These are phyloP conservation scores for Podospora australis DNA, from an alignment of 495 filamentous ascomycete species.

Conservation along the genomic window DNA sequence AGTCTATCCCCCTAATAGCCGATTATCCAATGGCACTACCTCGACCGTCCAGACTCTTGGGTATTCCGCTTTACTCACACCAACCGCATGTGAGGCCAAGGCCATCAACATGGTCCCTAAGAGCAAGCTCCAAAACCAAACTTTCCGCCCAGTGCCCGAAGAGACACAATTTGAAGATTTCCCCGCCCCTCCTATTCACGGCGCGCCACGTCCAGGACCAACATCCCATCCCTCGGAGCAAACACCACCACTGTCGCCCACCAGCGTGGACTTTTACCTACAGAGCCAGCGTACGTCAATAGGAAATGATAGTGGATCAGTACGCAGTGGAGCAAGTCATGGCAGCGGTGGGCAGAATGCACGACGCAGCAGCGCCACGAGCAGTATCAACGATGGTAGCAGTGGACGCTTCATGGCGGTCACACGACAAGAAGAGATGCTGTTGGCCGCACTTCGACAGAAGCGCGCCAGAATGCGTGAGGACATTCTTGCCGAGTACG, in stretches of 20 bases:
- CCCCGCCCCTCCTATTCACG: constrained; percentile 17
- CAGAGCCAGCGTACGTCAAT: constrained; percentile 20
- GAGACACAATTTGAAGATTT: constrained; percentile 29
- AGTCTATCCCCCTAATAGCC: constrained; percentile 1
- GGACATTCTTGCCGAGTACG: constrained; percentile 56
- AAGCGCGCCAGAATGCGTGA: constrained; percentile 73
- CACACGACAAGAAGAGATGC: constrained; percentile 75
- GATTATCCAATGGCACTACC: constrained; percentile 12
- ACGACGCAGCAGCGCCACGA: constrained; percentile 20
- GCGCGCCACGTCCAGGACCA: constrained; percentile 1
- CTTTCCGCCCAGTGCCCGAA: constrained; percentile 3
- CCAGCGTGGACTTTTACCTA: constrained; percentile 38
- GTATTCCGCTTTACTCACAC: neutral
- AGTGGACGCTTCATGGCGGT: constrained; percentile 74
- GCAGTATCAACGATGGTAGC: constrained; percentile 21
- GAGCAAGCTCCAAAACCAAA: constrained; percentile 5
- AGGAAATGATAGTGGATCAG: constrained; percentile 17
- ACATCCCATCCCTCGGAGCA: constrained; percentile 29
- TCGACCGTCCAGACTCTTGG: constrained; percentile 8
- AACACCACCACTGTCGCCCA: constrained; percentile 43
- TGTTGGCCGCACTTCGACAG: constrained; percentile 72
- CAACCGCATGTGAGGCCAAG: neutral
- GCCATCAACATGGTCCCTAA: constrained; percentile 12
- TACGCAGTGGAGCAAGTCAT: constrained; percentile 16
- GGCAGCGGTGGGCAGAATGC: constrained; percentile 10